These are phyloP conservation scores for Forsythia suspensa DNA, from an alignment of 257 asterid species.

Conservation along the genomic window DNA sequence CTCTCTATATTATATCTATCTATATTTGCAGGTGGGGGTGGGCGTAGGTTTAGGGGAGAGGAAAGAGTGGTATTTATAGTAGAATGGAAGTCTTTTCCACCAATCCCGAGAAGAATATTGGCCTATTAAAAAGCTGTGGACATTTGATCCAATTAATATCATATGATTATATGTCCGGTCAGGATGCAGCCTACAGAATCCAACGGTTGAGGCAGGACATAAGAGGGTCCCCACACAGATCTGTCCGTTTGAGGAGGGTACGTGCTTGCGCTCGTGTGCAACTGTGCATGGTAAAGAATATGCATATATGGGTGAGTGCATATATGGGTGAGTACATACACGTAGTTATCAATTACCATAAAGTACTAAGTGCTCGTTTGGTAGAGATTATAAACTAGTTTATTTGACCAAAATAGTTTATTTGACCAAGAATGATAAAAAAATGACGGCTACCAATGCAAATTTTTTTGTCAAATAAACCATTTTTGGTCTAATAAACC, in stretches of 20 bases:
- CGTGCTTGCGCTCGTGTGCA: not conserved
- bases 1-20: not conserved
- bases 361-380: no score
- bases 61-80: slow-evolving; percentile 63
- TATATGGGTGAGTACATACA: no score
- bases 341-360: no score
- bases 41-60: slow-evolving; percentile 30
- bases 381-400: no score
- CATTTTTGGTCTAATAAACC: no score
- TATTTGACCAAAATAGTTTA: no score
- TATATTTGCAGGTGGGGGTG: not conserved
- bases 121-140: slow-evolving; percentile 50
- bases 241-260: slow-evolving; percentile 36
- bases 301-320: no score
- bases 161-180: slow-evolving; percentile 18
- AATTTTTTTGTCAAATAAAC: no score
- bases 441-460: no score
- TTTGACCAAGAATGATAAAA: no score
- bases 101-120: slow-evolving; percentile 99
- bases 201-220: slow-evolving; percentile 33
- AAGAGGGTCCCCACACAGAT: slow-evolving; percentile 36
- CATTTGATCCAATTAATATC: slow-evolving; percentile 19
- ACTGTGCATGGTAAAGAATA: not conserved
- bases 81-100: slow-evolving; percentile 52
- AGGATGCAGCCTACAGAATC: slow-evolving; percentile 34